Base-by-base conservation (phyloP, 1,139 yeast genomes). In the Saccharomyces uvarum region DNA sequence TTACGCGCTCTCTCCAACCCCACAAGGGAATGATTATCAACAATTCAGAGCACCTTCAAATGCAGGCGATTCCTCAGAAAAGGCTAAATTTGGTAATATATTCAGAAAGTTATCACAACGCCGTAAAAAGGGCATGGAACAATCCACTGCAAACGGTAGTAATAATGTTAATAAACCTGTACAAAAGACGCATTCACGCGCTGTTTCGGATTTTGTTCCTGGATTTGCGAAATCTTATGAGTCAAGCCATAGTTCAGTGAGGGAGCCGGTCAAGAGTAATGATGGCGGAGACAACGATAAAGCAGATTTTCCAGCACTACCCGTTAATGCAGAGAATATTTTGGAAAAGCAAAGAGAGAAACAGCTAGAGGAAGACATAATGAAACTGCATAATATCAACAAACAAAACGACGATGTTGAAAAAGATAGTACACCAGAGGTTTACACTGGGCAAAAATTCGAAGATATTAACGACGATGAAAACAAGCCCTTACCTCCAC, bases 171-270 rank as follows among this genome's bases (percentile, higher is more conserved):
- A 27, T 11, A 49, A 27, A n/a, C 47, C 47, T 13, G 28, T 55
- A 54, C 59, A 56, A 24, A 70, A 64, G 56, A 54, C 67, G 0
- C 75, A 72, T 52, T 63, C 66, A 32, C 68, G 74, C 60, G 65
- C 74, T 2, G 73, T 72, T 2, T 72, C 75, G 2, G 74, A 71
- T 11, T 68, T 70, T 49, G 60, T 66, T 26, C 67, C 69, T n/a
- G 57, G 59, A n/a, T 54, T 57, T n/a, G 50, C 56, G 26, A 52
- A 51, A 16, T 42, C 42, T n/a, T 51, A 48, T 21, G 44, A 48
- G n/a, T 33, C 48, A 14, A 24, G 19, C 32, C 46, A 27, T 41
- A 16, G 26, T 24, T 32, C 42, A 9, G 11, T 33, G 19, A 33
- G 8, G 8, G 42, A 33, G 24, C 44, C 44, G 16, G n/a, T 38